Percentiles rank a stretch among this genome's conserved stretches.
phyloP scores from a whole-genome alignment of 106 monocot species.

The Cymbidium sinense region DNA sequence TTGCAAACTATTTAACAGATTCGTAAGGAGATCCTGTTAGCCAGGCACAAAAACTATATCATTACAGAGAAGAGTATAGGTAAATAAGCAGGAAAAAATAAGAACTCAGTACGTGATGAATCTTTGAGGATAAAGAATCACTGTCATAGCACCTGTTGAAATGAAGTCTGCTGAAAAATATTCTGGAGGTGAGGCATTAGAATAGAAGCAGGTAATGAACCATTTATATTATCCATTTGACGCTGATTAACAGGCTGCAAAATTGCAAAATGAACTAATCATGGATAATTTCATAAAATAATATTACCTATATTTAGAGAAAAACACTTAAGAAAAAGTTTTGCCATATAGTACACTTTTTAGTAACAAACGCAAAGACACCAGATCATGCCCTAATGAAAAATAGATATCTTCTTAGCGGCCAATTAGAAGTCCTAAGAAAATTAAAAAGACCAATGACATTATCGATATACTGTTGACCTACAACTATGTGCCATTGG shows the following conservation, averaged over 20 bases:
- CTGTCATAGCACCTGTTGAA: background rate
- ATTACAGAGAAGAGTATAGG: background rate
- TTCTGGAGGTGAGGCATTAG: constrained; percentile 2
- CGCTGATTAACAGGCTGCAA: background rate
- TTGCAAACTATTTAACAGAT: background rate
- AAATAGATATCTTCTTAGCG: too few species aligned
- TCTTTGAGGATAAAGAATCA: too few species aligned
- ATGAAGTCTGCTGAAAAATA: background rate
- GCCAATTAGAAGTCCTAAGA: too few species aligned
- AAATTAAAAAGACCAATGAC: too few species aligned
- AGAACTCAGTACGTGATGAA: background rate
- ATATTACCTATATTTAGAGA: too few species aligned
- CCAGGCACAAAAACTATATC: background rate
- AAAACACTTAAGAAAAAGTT: too few species aligned
- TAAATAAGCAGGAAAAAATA: background rate
- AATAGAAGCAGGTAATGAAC: constrained; percentile 2
- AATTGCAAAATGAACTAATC: background rate
- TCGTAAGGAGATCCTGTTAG: background rate
- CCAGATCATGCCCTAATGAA: too few species aligned
- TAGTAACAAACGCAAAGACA: too few species aligned
- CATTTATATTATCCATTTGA: background rate
- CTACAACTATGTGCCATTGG: too few species aligned
- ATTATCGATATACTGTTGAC: too few species aligned
- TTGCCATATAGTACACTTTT: too few species aligned
- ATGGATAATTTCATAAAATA: too few species aligned